Conservation (phyloP, 1,284 basidiomycete genomes). For the Apiotrichum sp. region DNA sequence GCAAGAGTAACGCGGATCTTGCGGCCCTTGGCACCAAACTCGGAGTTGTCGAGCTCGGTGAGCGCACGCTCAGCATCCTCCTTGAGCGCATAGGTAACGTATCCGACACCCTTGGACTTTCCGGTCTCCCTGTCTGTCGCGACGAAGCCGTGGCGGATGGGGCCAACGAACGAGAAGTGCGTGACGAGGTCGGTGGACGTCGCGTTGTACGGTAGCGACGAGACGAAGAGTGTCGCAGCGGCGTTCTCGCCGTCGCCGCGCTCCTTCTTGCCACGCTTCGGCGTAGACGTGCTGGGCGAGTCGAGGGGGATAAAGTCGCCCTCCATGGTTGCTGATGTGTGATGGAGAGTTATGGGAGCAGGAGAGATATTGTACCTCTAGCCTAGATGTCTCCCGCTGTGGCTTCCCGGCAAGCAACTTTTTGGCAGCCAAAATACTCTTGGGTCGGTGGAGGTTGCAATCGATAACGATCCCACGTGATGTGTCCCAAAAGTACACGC, state of each 20-base stretch:
- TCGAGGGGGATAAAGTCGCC: slow-evolving; percentile 36
- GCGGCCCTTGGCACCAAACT: slow-evolving; percentile 56
- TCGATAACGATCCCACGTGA: slow-evolving; percentile 8
- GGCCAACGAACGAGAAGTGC: slow-evolving; percentile 91
- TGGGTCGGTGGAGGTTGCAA: background rate
- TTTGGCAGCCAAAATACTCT: background rate
- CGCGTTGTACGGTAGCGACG: slow-evolving; percentile 70
- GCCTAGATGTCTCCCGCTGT: too few relatives aligned
- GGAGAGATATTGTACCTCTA: too few relatives aligned
- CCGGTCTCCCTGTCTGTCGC: slow-evolving; percentile 66
- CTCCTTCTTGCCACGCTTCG: slow-evolving; percentile 1
- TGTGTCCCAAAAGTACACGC: too few relatives aligned
- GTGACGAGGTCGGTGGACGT: slow-evolving; percentile 87
- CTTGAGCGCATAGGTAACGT: slow-evolving; percentile 82
- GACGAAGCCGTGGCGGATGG: slow-evolving; percentile 88
- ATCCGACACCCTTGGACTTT: slow-evolving; percentile 93
- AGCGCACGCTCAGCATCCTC: slow-evolving; percentile 81
- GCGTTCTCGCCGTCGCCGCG: background rate
- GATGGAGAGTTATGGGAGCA: background rate
- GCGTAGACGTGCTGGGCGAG: slow-evolving; percentile 1
- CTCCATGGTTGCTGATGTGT: slow-evolving; percentile 21
- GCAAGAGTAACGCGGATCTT: slow-evolving; percentile 74
- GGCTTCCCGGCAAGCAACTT: background rate
- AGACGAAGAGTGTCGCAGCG: slow-evolving; percentile 44
- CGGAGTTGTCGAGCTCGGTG: slow-evolving; percentile 53